Base-by-base conservation (phyloP, 2,329 filamentous ascomycete genomes). In the Blumeriella jaapii region DNA sequence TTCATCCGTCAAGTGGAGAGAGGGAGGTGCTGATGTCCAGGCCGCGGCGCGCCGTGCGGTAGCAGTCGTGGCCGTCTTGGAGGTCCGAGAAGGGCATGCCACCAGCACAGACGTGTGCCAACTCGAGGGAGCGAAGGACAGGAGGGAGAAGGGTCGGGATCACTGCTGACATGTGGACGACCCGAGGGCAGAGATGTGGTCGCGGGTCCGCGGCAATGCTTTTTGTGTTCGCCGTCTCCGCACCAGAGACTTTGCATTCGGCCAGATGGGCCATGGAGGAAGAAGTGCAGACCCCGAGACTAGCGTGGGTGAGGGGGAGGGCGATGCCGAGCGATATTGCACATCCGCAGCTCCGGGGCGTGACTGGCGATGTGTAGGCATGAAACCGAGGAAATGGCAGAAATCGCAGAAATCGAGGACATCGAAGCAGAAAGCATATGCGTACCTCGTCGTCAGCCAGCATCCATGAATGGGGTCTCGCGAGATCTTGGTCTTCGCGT, bases 11-110 rank as follows among this genome's bases (percentile, higher is more conserved):
- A 36, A 84, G 65, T 50, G 81, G 78, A 48, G 80, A 84, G 59
- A 93, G 74, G 54, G 65, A 71, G 51, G 82, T 93, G 62, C 76
- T 72, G 52, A 93, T 77, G 55, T 82, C 89, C 51, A 93, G 67
- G 56, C 86, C 78, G 67, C 83, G 83, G 63, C 93, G 65, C 56
- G 83, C 82, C 60, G 79, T 93, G 67, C 83, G 83, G 67, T 83
- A 91, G 64, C 93, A 93, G 64, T 93, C 93, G 59, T 93, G 84
- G 55, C 82, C 93, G 61, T 93, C 82, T 68, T 91, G 79, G 39
- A 83, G 66, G 61, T 68, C 93, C 60, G 84, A 89, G 52, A 69
- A 61, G 67, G 82, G 82, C 83, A 93, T 93, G 42, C 47, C 40
- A 48, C 36, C 36, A 19, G 38, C 39, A 34, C n/a, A 12, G 16